phyloP scores from a whole-genome alignment of 2,329 filamentous ascomycete species.

The Alternaria metachromatica region DNA sequence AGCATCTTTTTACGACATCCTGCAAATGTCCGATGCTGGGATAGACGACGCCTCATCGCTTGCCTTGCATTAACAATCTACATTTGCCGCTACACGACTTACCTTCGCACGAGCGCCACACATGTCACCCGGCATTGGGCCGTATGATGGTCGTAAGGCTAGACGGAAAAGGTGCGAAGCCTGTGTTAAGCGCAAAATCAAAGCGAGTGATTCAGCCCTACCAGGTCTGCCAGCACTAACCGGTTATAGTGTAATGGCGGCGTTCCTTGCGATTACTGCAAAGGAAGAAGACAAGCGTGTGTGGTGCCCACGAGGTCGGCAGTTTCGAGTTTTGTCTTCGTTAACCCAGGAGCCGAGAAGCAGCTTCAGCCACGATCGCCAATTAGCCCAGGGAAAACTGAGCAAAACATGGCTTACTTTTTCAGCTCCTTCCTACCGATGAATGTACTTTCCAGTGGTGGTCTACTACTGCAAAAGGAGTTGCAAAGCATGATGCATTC shows the following conservation, averaged over 20 bases:
- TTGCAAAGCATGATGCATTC: constrained; percentile 16
- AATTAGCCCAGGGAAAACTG: background rate
- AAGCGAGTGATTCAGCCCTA: constrained; percentile 11
- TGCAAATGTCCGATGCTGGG: background rate
- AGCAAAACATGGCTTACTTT: constrained; percentile 28
- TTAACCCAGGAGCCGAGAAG: constrained; percentile 7
- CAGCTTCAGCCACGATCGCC: background rate
- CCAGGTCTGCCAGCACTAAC: background rate
- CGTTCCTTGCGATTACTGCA: constrained; percentile 29
- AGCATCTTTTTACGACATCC: background rate
- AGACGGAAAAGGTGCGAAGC: constrained; percentile 34
- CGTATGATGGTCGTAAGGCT: constrained; percentile 38
- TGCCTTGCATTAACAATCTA: background rate
- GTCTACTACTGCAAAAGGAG: constrained; percentile 10
- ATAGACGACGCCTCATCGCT: background rate
- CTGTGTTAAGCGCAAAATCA: constrained; percentile 36
- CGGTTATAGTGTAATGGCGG: constrained; percentile 30
- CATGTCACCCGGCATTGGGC: constrained; percentile 28
- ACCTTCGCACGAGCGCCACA: background rate
- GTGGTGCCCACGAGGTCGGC: constrained; percentile 4
- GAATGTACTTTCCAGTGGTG: constrained; percentile 23
- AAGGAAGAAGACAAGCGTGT: constrained; percentile 23
- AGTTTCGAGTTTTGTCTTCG: constrained; percentile 21
- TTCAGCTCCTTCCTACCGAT: constrained; percentile 30
- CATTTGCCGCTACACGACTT: background rate